Evolutionary conservation across 1,139 yeast genomes (phyloP).

Genomic region (Blastobotrys arbuscula): DNA sequence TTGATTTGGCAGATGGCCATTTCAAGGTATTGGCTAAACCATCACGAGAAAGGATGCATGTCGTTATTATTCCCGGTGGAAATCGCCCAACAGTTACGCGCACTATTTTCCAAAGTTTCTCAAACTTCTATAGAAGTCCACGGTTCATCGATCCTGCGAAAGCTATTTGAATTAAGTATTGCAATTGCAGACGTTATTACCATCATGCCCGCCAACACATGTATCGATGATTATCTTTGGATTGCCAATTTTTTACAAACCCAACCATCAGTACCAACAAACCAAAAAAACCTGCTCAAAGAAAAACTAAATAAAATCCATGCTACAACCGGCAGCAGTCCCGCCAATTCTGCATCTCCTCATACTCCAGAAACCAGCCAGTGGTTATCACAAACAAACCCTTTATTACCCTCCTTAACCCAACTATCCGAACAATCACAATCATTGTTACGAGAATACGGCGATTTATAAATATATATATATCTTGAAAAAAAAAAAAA

Average conservation of each 20-base stretch:
- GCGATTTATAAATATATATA: background rate
- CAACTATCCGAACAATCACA: background rate
- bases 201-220: conserved; percentile 16
- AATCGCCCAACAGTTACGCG: conserved; percentile 18
- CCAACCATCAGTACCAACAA: conserved; percentile 15
- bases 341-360: background rate
- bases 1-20: conserved; percentile 24
- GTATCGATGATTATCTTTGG: conserved; percentile 20
- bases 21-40: conserved; percentile 17
- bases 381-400: background rate
- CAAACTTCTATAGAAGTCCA: conserved; percentile 17
- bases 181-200: conserved; percentile 20
- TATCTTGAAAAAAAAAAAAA: background rate
- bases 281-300: conserved; percentile 15
- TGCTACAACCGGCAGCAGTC: background rate
- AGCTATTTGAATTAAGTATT: conserved; percentile 19
- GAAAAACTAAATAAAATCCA: conserved; percentile 16
- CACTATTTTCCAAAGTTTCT: conserved; percentile 14
- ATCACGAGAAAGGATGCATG: conserved; percentile 13
- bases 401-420: background rate
- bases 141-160: conserved; percentile 18
- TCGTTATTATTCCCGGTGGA: conserved; percentile 21
- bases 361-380: background rate
- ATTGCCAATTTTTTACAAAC: conserved; percentile 18
- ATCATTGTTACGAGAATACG: background rate